Conservation (phyloP, 2,329 filamentous ascomycete species). For the Decorospora gaudefroyi region DNA sequence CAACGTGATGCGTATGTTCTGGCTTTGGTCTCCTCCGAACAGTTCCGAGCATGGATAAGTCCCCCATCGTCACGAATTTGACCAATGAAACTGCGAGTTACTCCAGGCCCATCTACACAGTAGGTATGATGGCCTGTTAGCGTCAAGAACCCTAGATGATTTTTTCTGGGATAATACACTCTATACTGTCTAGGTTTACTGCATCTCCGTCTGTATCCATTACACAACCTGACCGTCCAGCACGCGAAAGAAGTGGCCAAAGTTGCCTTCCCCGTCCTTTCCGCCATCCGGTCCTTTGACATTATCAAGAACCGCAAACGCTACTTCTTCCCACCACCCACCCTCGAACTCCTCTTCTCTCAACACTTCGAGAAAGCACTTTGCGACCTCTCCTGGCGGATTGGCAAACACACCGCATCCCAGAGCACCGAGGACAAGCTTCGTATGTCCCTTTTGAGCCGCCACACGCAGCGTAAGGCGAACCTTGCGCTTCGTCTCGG, state of each 20-base stretch:
- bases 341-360: conserved; percentile 64
- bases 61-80: no score
- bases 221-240: conserved; percentile 34
- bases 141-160: no score
- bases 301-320: conserved; percentile 65
- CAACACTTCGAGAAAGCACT: conserved; percentile 66
- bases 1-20: no score
- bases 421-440: conserved; percentile 68
- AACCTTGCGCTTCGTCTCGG: conserved; percentile 66
- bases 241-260: conserved; percentile 52
- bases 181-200: no score
- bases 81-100: no score
- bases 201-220: no score
- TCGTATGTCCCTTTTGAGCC: conserved; percentile 59
- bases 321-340: conserved; percentile 67
- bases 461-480: conserved; percentile 64
- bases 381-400: conserved; percentile 64
- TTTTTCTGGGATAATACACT: no score
- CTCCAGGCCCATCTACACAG: no score
- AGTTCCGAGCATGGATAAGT: no score
- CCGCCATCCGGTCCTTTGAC: conserved; percentile 30
- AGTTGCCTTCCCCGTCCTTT: conserved; percentile 54
- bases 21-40: no score
- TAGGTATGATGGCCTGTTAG: no score
- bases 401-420: conserved; percentile 71